These are phyloP conservation scores for Cinnamomum micranthum DNA, from an alignment of 164 flowering plant species.

Conservation along the genomic window DNA sequence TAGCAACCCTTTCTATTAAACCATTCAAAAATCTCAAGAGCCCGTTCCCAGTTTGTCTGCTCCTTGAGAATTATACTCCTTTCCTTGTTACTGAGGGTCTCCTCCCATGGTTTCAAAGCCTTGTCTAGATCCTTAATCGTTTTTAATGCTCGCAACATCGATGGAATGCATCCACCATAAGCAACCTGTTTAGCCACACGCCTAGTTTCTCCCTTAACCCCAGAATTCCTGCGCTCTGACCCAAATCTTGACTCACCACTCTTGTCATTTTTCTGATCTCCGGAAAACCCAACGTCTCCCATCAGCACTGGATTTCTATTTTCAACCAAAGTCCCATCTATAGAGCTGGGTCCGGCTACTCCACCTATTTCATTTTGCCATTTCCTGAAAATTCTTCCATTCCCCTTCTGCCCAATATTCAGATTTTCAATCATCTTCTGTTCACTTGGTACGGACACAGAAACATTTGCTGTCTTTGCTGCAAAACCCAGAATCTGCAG, in stretches of 20 bases:
- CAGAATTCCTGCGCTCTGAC: conserved; percentile 4
- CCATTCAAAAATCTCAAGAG: conserved; percentile 46
- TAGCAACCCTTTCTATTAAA: conserved; percentile 71
- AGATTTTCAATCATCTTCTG: conserved; percentile 17
- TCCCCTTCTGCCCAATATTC: conserved; percentile 9
- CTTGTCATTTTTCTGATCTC: conserved; percentile 5
- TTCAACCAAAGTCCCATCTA: conserved; percentile 11
- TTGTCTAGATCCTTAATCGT: conserved; percentile 50
- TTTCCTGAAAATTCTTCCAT: conserved; percentile 1
- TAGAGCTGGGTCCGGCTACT: conserved; percentile 3
- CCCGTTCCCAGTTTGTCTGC: conserved; percentile 76
- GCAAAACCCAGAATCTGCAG: conserved; percentile 24
- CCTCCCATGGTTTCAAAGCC: conserved; percentile 83
- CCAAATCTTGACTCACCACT: background rate
- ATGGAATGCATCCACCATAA: conserved; percentile 77
- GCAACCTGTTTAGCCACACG: conserved; percentile 56
- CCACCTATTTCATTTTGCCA: too few relatives aligned
- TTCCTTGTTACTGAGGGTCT: conserved; percentile 61
- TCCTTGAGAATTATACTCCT: conserved; percentile 92
- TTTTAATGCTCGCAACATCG: conserved; percentile 68
- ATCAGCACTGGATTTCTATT: conserved; percentile 9
- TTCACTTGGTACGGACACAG: conserved; percentile 1
- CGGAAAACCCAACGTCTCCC: conserved; percentile 4
- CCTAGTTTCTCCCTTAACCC: conserved; percentile 33
- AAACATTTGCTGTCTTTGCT: background rate